These are phyloP conservation scores for Pseudozyma tsukubaensis DNA, from an alignment of 1,284 basidiomycete species.

Conservation along the genomic window DNA sequence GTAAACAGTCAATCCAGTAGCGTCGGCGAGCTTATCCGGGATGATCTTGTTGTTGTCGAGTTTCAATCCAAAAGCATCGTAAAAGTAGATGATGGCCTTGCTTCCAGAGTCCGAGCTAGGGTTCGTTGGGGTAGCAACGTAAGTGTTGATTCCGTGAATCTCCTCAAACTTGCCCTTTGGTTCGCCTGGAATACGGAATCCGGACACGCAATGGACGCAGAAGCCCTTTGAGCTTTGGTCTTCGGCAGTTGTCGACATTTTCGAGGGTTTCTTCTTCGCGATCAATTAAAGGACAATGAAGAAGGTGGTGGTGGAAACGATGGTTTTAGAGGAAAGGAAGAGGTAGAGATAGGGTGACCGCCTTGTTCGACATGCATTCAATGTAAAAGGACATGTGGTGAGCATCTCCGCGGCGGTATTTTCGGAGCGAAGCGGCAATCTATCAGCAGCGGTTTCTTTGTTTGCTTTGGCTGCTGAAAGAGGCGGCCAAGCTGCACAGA, in stretches of 20 bases:
- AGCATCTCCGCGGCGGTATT: no score
- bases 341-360: no score
- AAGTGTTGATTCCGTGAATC: slow-evolving; percentile 52
- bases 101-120: slow-evolving; percentile 34
- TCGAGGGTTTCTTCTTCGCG: background rate
- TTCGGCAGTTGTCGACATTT: slow-evolving; percentile 12
- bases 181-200: slow-evolving; percentile 51
- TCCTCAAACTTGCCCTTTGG: slow-evolving; percentile 44
- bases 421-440: no score
- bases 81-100: slow-evolving; percentile 74
- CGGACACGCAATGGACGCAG: slow-evolving; percentile 56
- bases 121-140: slow-evolving; percentile 61
- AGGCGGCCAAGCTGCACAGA: no score
- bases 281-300: background rate
- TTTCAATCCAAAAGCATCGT: slow-evolving; percentile 73
- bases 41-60: slow-evolving; percentile 73
- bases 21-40: slow-evolving; percentile 74
- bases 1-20: slow-evolving; percentile 75
- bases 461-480: no score
- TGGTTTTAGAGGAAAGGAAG: no score
- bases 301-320: background rate
- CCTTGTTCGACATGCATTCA: no score
- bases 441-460: no score
- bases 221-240: slow-evolving; percentile 15
- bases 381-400: no score